phyloP scores from a whole-genome alignment of 768 basidiomycete species.

The Lyophyllum semitale region DNA sequence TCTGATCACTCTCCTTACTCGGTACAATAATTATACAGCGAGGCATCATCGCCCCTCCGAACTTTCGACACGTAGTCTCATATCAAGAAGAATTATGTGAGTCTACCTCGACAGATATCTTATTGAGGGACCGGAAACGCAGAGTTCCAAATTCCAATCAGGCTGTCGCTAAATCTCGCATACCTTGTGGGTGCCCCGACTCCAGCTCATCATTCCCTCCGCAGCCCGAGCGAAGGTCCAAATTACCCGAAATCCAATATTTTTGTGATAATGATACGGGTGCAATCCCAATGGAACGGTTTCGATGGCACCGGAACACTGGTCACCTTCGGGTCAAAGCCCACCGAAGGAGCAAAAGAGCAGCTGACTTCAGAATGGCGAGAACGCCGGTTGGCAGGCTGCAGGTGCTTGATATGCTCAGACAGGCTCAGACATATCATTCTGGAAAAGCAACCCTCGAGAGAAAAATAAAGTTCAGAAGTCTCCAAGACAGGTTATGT shows the following conservation, averaged over 20 bases:
- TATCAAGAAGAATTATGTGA: neutral
- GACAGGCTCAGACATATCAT: too few species aligned
- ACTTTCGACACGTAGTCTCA: neutral
- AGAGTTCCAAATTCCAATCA: conserved; percentile 11
- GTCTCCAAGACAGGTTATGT: conserved; percentile 9
- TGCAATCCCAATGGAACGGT: neutral
- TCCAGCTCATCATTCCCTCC: neutral
- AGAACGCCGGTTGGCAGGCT: conserved; percentile 4
- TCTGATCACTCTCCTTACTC: conserved; percentile 10
- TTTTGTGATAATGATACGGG: neutral
- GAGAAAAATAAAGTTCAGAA: conserved; percentile 2
- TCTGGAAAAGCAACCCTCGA: neutral
- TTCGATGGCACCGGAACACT: neutral
- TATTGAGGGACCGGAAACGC: neutral
- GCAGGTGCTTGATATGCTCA: neutral
- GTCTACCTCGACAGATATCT: neutral
- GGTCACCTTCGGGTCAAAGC: conserved; percentile 2
- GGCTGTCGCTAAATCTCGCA: conserved; percentile 6
- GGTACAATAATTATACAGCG: neutral
- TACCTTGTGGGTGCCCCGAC: conserved; percentile 1
- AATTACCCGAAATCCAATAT: neutral
- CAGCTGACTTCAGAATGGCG: conserved; percentile 4
- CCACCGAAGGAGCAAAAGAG: neutral
- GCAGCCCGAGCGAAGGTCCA: neutral
- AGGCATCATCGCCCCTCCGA: neutral